Base-by-base conservation (phyloP, 2,329 filamentous ascomycete species). In the Fusarium sp. region DNA sequence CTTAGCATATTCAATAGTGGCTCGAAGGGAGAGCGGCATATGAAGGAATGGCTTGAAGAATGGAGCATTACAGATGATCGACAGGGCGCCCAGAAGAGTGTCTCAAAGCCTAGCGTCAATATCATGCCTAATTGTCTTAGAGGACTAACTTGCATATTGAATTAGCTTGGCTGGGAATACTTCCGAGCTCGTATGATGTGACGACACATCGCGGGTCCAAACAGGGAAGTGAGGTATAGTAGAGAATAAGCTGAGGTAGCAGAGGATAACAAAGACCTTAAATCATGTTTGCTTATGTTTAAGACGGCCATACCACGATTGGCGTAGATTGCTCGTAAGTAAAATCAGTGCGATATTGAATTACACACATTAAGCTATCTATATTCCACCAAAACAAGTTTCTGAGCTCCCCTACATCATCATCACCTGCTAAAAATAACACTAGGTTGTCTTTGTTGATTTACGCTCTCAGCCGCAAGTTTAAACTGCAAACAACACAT, bases 141-240 rank as follows among this genome's bases (percentile, higher is more conserved):
- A 7, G 23, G 38, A 11, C 6, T 11, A 27, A 21, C 3, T 3
- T 8, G 9, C 16, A n/a, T 12, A 11, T 27, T n/a, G 5, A 3
- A 6, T 16, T 21, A 8, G 12, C 11, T 27, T 5, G 4, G 23
- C 23, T 21, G 5, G 10, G 48, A 7, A 15, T 19, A 10, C 3
- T 7, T 4, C 35, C 7, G 3, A 12, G 14, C 35, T n/a, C 6
- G 3, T 10, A 11, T 38, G 0, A 4, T 42, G n/a, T 18, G 18
- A 42, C 3, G 5, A 18, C n/a, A 0, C 4, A 18, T 2, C 15
- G 0, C 15, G 5, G 16, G 11, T 23, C 4, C n/a, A 25, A 15
- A 18, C 16, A 25, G 1, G 5, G 3, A 25, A 16, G 15, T 9
- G 2, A 14, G 18, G 18, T 18, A 14, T 10, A 12, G 11, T 37